Percentiles rank a stretch among this genome's conserved stretches.
Conservation (phyloP, 1,139 yeast species). For the Saccharomyces hybrid region DNA sequence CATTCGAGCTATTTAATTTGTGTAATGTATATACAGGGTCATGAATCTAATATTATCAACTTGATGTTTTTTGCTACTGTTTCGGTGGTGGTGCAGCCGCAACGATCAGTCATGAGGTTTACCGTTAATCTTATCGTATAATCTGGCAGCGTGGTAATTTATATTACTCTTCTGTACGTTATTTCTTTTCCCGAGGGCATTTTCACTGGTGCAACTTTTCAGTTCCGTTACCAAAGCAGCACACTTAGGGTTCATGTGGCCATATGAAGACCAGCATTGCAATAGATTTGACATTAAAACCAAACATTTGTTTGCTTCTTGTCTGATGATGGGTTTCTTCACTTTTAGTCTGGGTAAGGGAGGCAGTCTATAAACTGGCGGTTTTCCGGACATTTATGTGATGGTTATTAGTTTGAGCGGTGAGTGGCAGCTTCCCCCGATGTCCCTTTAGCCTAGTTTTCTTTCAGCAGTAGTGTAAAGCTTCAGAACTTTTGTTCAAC, state of each 20-base stretch:
- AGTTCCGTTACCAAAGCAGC: conserved; percentile 51
- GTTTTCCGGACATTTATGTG: conserved; percentile 23
- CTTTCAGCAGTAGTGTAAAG: not conserved
- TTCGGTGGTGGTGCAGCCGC: not conserved
- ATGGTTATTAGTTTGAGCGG: not conserved
- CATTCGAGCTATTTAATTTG: not conserved
- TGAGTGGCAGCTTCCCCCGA: not conserved
- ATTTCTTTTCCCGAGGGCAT: conserved; percentile 23
- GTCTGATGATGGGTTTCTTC: conserved; percentile 52
- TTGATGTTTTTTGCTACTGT: conserved; percentile 1
- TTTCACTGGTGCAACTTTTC: conserved; percentile 39
- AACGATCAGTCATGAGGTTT: conserved; percentile 53
- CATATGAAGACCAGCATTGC: conserved; percentile 95
- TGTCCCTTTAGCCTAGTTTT: not conserved
- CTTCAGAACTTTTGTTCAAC: not conserved
- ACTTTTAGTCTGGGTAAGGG: conserved; percentile 71
- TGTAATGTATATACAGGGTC: not conserved
- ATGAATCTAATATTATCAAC: not conserved
- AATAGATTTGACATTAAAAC: conserved; percentile 78
- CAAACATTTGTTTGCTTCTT: conserved; percentile 60
- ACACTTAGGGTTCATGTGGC: conserved; percentile 71
- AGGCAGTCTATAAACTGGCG: conserved; percentile 43
- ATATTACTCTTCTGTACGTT: conserved; percentile 35
- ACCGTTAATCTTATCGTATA: conserved; percentile 71
- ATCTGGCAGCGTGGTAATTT: conserved; percentile 77